phyloP scores from a whole-genome alignment of 371 early-diverging fungal species.

The Vittaforma corneae region DNA sequence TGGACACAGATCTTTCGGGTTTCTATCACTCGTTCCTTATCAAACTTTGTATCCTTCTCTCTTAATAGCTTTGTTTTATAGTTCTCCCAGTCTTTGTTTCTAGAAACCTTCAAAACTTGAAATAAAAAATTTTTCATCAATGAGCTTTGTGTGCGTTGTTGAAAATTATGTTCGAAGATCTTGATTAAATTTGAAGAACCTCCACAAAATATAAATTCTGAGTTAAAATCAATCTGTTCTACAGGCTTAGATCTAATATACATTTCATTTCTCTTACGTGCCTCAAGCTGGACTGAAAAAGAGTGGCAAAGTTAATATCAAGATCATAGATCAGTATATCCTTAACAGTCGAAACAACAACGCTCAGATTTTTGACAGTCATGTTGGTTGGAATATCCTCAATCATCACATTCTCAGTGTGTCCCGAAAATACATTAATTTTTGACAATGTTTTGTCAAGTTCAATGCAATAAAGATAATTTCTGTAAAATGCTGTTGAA shows the following conservation, averaged over 20 bases:
- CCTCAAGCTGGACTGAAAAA: slow-evolving; percentile 10
- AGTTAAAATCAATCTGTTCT: slow-evolving; percentile 29
- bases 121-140: slow-evolving; percentile 5
- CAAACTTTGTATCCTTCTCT: slow-evolving; percentile 24
- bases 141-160: neutral
- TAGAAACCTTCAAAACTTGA: slow-evolving; percentile 29
- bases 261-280: slow-evolving; percentile 40
- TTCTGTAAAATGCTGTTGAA: slow-evolving; percentile 13
- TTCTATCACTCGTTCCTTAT: slow-evolving; percentile 39
- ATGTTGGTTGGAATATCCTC: slow-evolving; percentile 25
- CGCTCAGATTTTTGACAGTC: slow-evolving; percentile 12
- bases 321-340: slow-evolving; percentile 38
- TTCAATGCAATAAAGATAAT: slow-evolving; percentile 27
- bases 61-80: slow-evolving; percentile 31
- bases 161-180: slow-evolving; percentile 16
- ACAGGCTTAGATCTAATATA: slow-evolving; percentile 37
- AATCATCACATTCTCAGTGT: slow-evolving; percentile 1
- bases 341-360: slow-evolving; percentile 20
- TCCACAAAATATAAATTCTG: slow-evolving; percentile 29
- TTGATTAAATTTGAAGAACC: slow-evolving; percentile 38
- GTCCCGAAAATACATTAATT: slow-evolving; percentile 24
- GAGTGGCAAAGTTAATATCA: slow-evolving; percentile 27
- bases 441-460: slow-evolving; percentile 32
- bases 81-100: slow-evolving; percentile 43
- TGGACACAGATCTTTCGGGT: slow-evolving; percentile 18